Conservation (phyloP, 768 basidiomycete genomes). For the Boletus eberwhitei region DNA sequence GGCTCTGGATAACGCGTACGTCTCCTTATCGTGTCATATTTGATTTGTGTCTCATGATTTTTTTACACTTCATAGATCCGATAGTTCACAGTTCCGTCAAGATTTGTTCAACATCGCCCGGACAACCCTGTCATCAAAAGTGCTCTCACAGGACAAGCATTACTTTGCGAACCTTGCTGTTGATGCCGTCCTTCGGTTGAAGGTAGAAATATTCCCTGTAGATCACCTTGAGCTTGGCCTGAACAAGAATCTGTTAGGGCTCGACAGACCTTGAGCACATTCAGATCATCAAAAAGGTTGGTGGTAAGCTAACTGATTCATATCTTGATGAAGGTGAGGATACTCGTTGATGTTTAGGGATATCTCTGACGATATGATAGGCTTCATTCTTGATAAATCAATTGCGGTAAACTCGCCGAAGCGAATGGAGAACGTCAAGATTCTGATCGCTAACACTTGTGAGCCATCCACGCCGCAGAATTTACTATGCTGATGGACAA, state of each 20-base stretch:
- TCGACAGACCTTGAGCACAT: conserved; percentile 97
- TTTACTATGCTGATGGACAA: background rate
- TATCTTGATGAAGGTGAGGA: conserved; percentile 90
- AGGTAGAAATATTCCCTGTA: conserved; percentile 42
- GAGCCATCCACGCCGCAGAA: conserved; percentile 27
- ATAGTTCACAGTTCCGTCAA: conserved; percentile 72
- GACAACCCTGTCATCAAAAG: conserved; percentile 94
- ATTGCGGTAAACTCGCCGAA: conserved; percentile 95
- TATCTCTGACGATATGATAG: conserved; percentile 35
- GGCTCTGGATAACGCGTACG: conserved; percentile 82
- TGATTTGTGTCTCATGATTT: background rate
- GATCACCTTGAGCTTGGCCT: background rate
- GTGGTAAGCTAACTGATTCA: conserved; percentile 95
- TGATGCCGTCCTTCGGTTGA: conserved; percentile 89
- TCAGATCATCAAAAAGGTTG: conserved; percentile 99
- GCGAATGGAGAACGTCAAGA: conserved; percentile 90
- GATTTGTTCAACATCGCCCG: conserved; percentile 96
- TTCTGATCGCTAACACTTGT: conserved; percentile 98
- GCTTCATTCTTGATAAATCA: conserved; percentile 96
- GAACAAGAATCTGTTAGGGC: conserved; percentile 50
- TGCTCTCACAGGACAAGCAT: conserved; percentile 93
- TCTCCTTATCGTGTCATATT: conserved; percentile 13
- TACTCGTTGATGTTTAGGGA: background rate
- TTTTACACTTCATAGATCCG: conserved; percentile 45
- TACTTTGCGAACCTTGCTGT: conserved; percentile 99